These are phyloP conservation scores for Monosporozyma yasuniensis DNA, from an alignment of 805 yeast genomes.

Conservation along the genomic window DNA sequence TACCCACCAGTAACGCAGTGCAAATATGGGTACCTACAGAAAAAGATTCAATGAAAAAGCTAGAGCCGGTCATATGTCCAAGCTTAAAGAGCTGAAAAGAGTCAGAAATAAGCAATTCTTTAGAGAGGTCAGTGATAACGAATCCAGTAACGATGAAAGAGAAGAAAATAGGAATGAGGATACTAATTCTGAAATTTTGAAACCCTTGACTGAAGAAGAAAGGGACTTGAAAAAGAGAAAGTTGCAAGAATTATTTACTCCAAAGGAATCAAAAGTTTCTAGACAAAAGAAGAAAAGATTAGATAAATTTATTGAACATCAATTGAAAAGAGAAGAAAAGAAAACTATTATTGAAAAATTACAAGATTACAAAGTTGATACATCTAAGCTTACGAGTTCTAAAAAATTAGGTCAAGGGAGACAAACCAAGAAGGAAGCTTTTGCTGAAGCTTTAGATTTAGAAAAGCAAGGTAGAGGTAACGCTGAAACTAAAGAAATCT, in stretches of 20 bases:
- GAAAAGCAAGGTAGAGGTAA: constrained; percentile 64
- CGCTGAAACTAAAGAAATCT: constrained; percentile 49
- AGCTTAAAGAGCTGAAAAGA: constrained; percentile 57
- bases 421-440: constrained; percentile 57
- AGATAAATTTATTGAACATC: constrained; percentile 89
- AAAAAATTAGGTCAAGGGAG: constrained; percentile 70
- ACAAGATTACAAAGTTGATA: constrained; percentile 54
- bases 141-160: constrained; percentile 15
- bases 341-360: constrained; percentile 66
- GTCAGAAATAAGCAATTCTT: constrained; percentile 64
- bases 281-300: constrained; percentile 67
- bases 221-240: constrained; percentile 55
- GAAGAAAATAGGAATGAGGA: constrained; percentile 26
- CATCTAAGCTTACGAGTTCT: constrained; percentile 59
- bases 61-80: constrained; percentile 73
- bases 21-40: constrained; percentile 69
- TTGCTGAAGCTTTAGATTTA: constrained; percentile 63
- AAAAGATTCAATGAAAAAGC: constrained; percentile 79
- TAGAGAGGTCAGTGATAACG: constrained; percentile 40
- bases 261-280: constrained; percentile 61
- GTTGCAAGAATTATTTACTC: constrained; percentile 48
- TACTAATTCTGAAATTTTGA: constrained; percentile 51
- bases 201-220: constrained; percentile 59
- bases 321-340: constrained; percentile 79
- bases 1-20: background rate